Conservation (phyloP, 345 rosid genomes). For the Brassica rapa region DNA sequence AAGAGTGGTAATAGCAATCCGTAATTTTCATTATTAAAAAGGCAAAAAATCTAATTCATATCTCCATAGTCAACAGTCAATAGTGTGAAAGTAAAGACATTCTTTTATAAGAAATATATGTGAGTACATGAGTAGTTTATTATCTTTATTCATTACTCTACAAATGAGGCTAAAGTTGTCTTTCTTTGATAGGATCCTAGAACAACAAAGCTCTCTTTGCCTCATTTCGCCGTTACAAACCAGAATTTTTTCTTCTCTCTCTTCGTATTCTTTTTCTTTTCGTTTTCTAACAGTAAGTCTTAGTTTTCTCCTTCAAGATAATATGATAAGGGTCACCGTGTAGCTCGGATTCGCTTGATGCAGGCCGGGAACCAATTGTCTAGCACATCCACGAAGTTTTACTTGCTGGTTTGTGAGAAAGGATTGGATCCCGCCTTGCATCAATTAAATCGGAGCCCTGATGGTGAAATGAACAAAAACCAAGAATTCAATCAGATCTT, state of each 20-base stretch:
- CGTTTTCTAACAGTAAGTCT: neutral
- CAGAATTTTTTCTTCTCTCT: neutral
- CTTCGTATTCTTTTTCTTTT: neutral
- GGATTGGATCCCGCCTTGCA: constrained; percentile 95
- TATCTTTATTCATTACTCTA: constrained; percentile 29
- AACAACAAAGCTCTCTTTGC: neutral
- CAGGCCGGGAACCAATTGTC: constrained; percentile 94
- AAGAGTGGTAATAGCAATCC: constrained; percentile 9
- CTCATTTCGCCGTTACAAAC: constrained; percentile 3
- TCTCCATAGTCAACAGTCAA: neutral
- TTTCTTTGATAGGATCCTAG: constrained; percentile 9
- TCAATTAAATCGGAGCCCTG: constrained; percentile 98
- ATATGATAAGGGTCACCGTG: constrained; percentile 50
- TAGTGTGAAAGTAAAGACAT: constrained; percentile 11
- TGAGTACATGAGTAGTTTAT: neutral
- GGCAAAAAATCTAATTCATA: constrained; percentile 1
- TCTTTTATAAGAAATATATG: constrained; percentile 12
- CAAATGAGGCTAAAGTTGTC: constrained; percentile 19
- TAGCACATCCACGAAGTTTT: constrained; percentile 17
- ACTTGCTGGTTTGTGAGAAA: constrained; percentile 33
- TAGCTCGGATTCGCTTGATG: constrained; percentile 99
- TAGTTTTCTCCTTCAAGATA: neutral
- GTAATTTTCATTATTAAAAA: constrained; percentile 2
- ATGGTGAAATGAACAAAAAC: constrained; percentile 31
- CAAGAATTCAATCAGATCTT: constrained; percentile 21